Conservation (phyloP, 2,329 filamentous ascomycete genomes). For the Podosphaera aphanis region DNA sequence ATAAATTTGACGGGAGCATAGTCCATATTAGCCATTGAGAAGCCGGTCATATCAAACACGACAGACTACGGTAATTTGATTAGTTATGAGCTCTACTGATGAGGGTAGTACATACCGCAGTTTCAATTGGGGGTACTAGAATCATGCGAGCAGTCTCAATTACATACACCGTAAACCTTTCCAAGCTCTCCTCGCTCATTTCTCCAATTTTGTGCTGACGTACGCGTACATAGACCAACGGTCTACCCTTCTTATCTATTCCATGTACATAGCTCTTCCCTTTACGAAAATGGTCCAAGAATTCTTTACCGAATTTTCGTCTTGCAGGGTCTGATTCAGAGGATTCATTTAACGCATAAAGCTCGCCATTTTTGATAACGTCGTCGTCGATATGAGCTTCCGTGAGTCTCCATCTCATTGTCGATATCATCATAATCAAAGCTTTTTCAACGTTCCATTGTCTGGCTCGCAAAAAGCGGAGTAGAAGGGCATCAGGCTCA, state of each 20-base stretch:
- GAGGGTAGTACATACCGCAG: constrained; percentile 44
- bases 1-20: constrained; percentile 96
- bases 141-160: constrained; percentile 88
- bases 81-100: not conserved
- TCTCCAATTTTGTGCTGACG: constrained; percentile 62
- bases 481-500: constrained; percentile 62
- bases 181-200: constrained; percentile 58
- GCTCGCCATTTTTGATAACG: constrained; percentile 58
- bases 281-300: constrained; percentile 61
- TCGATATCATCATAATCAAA: constrained; percentile 79
- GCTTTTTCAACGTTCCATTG: constrained; percentile 94
- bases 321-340: constrained; percentile 29
- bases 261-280: constrained; percentile 90
- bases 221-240: constrained; percentile 68
- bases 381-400: constrained; percentile 80
- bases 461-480: constrained; percentile 67
- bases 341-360: constrained; percentile 35
- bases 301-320: constrained; percentile 49
- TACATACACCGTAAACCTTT: constrained; percentile 75
- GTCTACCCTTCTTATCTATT: constrained; percentile 58
- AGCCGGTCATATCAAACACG: constrained; percentile 87
- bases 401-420: constrained; percentile 68
- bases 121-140: constrained; percentile 60
- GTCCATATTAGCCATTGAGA: constrained; percentile 93
- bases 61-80: constrained; percentile 36